Percentiles rank a stretch among this genome's conserved stretches.
Conservation (phyloP, 257 asterid species). For the Henckelia pumila region DNA sequence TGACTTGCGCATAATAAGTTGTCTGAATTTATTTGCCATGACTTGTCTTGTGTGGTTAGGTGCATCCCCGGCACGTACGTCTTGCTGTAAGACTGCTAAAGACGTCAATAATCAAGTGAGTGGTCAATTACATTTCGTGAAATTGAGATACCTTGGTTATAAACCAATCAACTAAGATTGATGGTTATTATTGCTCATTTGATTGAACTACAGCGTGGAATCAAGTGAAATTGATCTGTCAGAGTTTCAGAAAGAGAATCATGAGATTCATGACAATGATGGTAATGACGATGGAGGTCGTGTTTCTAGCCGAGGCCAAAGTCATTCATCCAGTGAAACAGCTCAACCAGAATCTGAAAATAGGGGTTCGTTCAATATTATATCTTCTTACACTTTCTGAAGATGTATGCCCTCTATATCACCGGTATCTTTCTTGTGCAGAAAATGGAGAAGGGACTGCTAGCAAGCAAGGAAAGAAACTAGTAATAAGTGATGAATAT, state of each 20-base stretch:
- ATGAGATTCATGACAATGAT: slow-evolving; percentile 26
- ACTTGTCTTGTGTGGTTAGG: slow-evolving; percentile 42
- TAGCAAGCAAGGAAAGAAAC: slow-evolving; percentile 62
- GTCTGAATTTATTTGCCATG: not conserved
- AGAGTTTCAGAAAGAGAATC: slow-evolving; percentile 79
- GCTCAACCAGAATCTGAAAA: slow-evolving; percentile 42
- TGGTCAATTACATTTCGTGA: slow-evolving; percentile 17
- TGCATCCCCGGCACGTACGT: slow-evolving; percentile 66
- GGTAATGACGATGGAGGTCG: slow-evolving; percentile 39
- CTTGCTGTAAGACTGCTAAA: slow-evolving; percentile 75
- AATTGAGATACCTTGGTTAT: not conserved
- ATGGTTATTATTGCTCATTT: slow-evolving; percentile 8
- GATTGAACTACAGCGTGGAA: slow-evolving; percentile 71
- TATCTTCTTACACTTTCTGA: not conserved
- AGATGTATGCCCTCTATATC: not conserved
- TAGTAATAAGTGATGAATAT: slow-evolving; percentile 75
- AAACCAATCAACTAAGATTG: not conserved
- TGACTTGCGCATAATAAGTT: slow-evolving; percentile 3
- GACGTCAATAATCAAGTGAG: slow-evolving; percentile 89
- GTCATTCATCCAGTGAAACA: slow-evolving; percentile 31
- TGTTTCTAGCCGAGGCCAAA: slow-evolving; percentile 38
- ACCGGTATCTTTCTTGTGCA: slow-evolving; percentile 30
- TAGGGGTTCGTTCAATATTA: slow-evolving; percentile 35
- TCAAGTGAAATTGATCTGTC: slow-evolving; percentile 92
- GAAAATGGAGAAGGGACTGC: slow-evolving; percentile 49